Conservation (phyloP, 2,329 filamentous ascomycete genomes). For the Aspergillus unguis region DNA sequence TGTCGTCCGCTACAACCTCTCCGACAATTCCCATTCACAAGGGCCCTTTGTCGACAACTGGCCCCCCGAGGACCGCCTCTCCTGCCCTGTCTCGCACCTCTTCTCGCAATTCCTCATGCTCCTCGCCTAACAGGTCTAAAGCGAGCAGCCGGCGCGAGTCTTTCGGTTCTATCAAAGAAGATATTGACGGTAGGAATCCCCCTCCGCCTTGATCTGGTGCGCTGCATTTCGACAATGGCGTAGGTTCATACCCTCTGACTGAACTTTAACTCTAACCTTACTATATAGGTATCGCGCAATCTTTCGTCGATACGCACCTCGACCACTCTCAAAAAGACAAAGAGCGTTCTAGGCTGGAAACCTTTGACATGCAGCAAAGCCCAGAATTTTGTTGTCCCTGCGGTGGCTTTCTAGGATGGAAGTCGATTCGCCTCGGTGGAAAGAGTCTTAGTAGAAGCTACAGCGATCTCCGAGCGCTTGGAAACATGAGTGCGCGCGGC, state of each 20-base stretch:
- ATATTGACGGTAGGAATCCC: constrained; percentile 36
- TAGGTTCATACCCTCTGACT: not conserved
- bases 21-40: constrained; percentile 23
- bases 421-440: constrained; percentile 44
- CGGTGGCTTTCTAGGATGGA: constrained; percentile 45
- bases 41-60: constrained; percentile 19
- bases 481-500: constrained; percentile 35
- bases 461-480: constrained; percentile 39
- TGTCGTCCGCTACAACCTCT: constrained; percentile 29
- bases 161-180: constrained; percentile 45
- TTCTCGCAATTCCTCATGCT: constrained; percentile 32
- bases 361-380: constrained; percentile 33
- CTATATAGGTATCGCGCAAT: constrained; percentile 41
- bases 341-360: constrained; percentile 22
- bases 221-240: not conserved
- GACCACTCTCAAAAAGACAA: constrained; percentile 28
- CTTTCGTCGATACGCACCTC: constrained; percentile 41
- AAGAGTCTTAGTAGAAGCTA: constrained; percentile 45
- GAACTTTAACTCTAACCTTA: constrained; percentile 3
- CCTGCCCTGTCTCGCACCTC: constrained; percentile 28
- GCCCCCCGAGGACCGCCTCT: constrained; percentile 20
- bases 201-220: not conserved
- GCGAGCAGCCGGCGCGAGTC: constrained; percentile 41
- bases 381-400: constrained; percentile 48
- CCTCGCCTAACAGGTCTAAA: constrained; percentile 35